Conservation (phyloP, 169 alveolate species). For the Besnoitia besnoiti region DNA sequence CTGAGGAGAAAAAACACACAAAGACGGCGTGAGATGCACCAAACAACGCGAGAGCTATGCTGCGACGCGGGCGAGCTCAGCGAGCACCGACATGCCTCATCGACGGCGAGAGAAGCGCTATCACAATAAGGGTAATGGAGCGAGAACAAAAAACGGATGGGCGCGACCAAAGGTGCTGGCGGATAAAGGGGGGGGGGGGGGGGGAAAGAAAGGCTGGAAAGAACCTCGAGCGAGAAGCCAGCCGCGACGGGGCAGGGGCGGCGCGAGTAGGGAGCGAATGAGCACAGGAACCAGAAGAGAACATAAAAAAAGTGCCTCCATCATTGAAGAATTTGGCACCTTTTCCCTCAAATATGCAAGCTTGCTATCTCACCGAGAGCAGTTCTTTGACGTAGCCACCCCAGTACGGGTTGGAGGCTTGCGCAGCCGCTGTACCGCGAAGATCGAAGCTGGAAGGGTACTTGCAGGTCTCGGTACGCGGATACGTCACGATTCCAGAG, state of each 20-base stretch:
- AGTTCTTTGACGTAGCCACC: constrained; percentile 66
- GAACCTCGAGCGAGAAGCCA: too few relatives aligned
- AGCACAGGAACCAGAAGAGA: too few relatives aligned
- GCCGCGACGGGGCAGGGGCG: too few relatives aligned
- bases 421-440: constrained; percentile 59
- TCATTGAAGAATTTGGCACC: too few relatives aligned
- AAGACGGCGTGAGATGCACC: neutral
- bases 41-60: neutral
- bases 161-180: too few relatives aligned
- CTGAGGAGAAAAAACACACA: neutral
- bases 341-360: too few relatives aligned
- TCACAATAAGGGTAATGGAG: neutral
- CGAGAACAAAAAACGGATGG: neutral
- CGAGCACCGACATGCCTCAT: neutral
- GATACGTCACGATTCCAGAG: constrained; percentile 93
- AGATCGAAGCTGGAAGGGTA: constrained; percentile 73
- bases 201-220: too few relatives aligned
- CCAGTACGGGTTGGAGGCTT: constrained; percentile 67
- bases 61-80: neutral
- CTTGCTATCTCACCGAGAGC: constrained; percentile 32
- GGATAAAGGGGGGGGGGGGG: too few relatives aligned
- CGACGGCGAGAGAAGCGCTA: too few relatives aligned
- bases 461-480: constrained; percentile 95
- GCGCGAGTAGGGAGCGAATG: too few relatives aligned
- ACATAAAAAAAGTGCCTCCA: too few relatives aligned